Base-by-base conservation (phyloP, 768 basidiomycete species). In the Cyclocybe aegerita region DNA sequence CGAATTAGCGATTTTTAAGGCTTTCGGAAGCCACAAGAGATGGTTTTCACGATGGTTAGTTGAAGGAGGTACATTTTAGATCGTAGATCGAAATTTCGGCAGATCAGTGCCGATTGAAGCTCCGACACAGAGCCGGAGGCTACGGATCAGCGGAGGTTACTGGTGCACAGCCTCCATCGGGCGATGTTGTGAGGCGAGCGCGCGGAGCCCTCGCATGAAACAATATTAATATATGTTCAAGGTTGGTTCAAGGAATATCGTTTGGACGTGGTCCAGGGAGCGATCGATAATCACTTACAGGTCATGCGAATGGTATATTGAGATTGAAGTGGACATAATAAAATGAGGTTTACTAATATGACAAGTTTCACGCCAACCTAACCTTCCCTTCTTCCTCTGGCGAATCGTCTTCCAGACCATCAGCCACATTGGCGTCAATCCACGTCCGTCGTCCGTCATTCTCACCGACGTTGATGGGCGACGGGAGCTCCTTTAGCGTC, bases 371-470 rank as follows among this genome's bases (percentile, higher is more conserved):
- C 23, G 23, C 5, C 16, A 58, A 34, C 39, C 53, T 52, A 9
- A 60, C 30, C 38, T 58, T 54, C 8, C 60, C 60, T 41, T 58
- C 52, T 4, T 41, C 52, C 45, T 56, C 52, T 2, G 46, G 15
- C 4, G 54, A 49, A 39, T 61, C 60, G 34, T 61, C 60, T 31
- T 58, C 54, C 15, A 61, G 56, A 10, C 57, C 60, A 53, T 61
- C 56, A 8, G 60, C 60, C 3, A 61, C 53, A 36, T 56, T 52
- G 7, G 44, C 37, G 16, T 34, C 45, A 0, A 55, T 46, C 60
- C 60, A 61, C 1, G 50, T 41, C 5, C 39, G 30, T 11, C 50
- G 50, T 11, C 52, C 47, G n/a, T 56, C 52, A 23, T 54, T 53
- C 5, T 56, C 43, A 12, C 46, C 53, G 10, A 39, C 16, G 5